These are phyloP conservation scores for Penicillium canariense DNA, from an alignment of 495 filamentous ascomycete species.

Conservation along the genomic window DNA sequence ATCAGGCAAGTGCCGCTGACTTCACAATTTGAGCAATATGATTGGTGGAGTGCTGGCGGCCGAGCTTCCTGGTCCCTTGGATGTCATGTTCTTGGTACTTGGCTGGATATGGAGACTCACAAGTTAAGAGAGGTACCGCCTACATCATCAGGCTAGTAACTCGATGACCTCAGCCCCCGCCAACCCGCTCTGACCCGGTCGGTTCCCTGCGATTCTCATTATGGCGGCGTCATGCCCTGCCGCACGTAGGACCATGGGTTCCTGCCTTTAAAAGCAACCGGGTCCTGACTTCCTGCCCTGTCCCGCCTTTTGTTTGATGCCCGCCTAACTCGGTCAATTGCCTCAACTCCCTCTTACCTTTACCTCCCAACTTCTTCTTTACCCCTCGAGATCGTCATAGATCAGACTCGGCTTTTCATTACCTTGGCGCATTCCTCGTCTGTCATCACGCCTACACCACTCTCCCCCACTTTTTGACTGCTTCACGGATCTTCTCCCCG, in stretches of 20 bases:
- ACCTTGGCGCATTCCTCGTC: background rate
- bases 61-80: background rate
- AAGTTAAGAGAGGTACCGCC: background rate
- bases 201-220: conserved; percentile 3
- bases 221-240: conserved; percentile 21
- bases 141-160: background rate
- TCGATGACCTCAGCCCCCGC: conserved; percentile 16
- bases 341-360: background rate
- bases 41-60: conserved; percentile 8
- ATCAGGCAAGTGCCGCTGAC: background rate
- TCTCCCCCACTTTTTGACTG: background rate
- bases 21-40: background rate
- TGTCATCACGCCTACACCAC: background rate
- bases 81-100: conserved; percentile 8
- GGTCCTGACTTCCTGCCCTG: conserved; percentile 4
- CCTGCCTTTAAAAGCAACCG: conserved; percentile 16
- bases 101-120: background rate
- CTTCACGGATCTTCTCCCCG: conserved; percentile 8
- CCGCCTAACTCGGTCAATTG: background rate
- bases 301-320: background rate
- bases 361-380: background rate
- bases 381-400: background rate
- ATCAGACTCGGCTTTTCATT: background rate
- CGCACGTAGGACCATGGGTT: conserved; percentile 4
- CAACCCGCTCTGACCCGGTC: conserved; percentile 18